Evolutionary conservation across 352 stramenopile genomes (phyloP).

Genomic region (Globisporangium okanoganense): DNA sequence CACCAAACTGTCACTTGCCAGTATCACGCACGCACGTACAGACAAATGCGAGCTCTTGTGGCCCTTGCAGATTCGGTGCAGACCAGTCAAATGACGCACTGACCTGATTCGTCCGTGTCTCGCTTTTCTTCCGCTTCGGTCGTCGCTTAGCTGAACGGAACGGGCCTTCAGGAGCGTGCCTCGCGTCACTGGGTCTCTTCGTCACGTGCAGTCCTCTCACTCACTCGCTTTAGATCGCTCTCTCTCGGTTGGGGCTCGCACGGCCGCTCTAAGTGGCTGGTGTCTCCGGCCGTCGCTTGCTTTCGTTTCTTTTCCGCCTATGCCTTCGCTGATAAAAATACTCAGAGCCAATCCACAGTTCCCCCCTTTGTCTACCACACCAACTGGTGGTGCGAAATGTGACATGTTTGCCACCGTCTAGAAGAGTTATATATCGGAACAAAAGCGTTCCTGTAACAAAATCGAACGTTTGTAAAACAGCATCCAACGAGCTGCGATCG

Average conservation of each 20-base stretch:
- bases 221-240: not conserved
- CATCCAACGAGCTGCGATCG: not conserved
- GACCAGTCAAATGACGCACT: no score
- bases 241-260: not conserved
- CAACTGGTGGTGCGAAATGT: not conserved
- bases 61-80: no score
- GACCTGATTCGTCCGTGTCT: no score
- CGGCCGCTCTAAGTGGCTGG: not conserved
- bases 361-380: not conserved
- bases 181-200: no score
- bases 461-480: constrained; percentile 2
- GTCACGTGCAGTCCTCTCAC: not conserved
- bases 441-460: not conserved
- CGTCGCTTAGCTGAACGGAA: no score
- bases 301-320: constrained; percentile 10
- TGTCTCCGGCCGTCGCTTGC: not conserved
- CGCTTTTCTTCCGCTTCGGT: no score
- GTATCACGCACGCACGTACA: no score
- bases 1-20: not conserved
- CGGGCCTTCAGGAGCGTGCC: no score
- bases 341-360: not conserved
- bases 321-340: constrained; percentile 6
- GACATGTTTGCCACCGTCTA: not conserved
- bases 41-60: no score
- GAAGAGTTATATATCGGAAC: not conserved